These are phyloP conservation scores for Dictyophora rubrovolvata DNA, from an alignment of 768 basidiomycete species.

Conservation along the genomic window DNA sequence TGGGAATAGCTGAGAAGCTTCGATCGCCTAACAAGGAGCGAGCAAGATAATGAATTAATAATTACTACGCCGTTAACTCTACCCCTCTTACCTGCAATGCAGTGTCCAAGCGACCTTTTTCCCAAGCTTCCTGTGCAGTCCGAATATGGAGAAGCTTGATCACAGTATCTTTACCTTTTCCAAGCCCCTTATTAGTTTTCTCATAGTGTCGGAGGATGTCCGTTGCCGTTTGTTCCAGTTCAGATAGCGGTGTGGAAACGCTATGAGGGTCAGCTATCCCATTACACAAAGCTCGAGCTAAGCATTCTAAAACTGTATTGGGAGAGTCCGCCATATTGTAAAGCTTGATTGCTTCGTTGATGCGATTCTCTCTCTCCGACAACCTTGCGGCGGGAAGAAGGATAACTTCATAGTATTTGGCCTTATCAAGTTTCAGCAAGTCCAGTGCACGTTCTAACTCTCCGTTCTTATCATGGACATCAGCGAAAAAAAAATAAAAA, in stretches of 20 bases:
- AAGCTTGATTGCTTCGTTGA: slow-evolving; percentile 86
- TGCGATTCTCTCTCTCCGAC: slow-evolving; percentile 74
- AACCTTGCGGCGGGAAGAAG: slow-evolving; percentile 74
- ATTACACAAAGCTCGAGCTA: slow-evolving; percentile 80
- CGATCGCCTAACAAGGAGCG: slow-evolving; percentile 82
- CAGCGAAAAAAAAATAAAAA: too few species aligned
- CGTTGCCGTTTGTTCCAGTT: slow-evolving; percentile 62
- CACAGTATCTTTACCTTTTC: slow-evolving; percentile 64
- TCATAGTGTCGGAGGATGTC: slow-evolving; percentile 77
- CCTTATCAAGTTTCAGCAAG: slow-evolving; percentile 61
- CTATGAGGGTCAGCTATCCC: slow-evolving; percentile 55
- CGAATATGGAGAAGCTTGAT: slow-evolving; percentile 68
- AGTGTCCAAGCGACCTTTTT: slow-evolving; percentile 57
- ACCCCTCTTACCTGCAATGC: slow-evolving; percentile 63
- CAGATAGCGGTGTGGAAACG: slow-evolving; percentile 52
- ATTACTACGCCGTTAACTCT: not conserved
- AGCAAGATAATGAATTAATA: not conserved
- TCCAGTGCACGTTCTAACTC: slow-evolving; percentile 76
- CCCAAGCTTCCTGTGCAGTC: slow-evolving; percentile 71
- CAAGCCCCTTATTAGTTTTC: slow-evolving; percentile 61
- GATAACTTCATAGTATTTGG: slow-evolving; percentile 72
- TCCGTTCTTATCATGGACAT: slow-evolving; percentile 61
- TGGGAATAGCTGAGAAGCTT: slow-evolving; percentile 79
- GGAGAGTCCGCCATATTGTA: slow-evolving; percentile 94
- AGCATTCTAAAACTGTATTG: slow-evolving; percentile 73